Conservation (phyloP, 2,329 filamentous ascomycete genomes). For the Fusarium sp. region DNA sequence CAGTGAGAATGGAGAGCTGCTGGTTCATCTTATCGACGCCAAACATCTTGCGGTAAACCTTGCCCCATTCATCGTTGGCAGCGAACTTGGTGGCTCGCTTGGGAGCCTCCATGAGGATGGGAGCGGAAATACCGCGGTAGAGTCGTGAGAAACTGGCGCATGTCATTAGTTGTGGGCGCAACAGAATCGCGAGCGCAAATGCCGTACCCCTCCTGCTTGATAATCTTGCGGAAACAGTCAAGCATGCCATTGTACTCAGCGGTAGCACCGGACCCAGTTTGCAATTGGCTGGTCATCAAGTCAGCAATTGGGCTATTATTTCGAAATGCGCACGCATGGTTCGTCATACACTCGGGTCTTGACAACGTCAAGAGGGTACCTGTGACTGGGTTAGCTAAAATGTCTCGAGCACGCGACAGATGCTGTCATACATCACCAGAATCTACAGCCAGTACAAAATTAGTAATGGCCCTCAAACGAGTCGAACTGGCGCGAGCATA, state of each 20-base stretch:
- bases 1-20: constrained; percentile 89
- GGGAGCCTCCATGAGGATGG: constrained; percentile 94
- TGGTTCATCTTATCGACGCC: constrained; percentile 90
- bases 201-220: constrained; percentile 89
- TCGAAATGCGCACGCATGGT: constrained; percentile 28
- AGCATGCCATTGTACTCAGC: constrained; percentile 98
- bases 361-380: constrained; percentile 98
- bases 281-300: constrained; percentile 74
- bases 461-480: constrained; percentile 35
- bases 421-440: constrained; percentile 76
- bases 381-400: constrained; percentile 52
- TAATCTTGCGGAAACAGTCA: constrained; percentile 97
- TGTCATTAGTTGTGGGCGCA: constrained; percentile 30
- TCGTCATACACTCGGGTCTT: constrained; percentile 91
- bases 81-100: constrained; percentile 99
- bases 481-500: constrained; percentile 55
- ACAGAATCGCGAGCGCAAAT: constrained; percentile 11
- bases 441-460: constrained; percentile 65
- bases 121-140: constrained; percentile 94
- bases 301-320: constrained; percentile 30
- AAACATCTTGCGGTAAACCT: constrained; percentile 90
- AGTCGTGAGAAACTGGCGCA: constrained; percentile 78
- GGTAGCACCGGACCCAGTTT: constrained; percentile 77
- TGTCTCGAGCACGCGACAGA: constrained; percentile 34
- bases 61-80: constrained; percentile 98